Conservation (phyloP, 345 rosid species). For the Pistacia atlantica region DNA sequence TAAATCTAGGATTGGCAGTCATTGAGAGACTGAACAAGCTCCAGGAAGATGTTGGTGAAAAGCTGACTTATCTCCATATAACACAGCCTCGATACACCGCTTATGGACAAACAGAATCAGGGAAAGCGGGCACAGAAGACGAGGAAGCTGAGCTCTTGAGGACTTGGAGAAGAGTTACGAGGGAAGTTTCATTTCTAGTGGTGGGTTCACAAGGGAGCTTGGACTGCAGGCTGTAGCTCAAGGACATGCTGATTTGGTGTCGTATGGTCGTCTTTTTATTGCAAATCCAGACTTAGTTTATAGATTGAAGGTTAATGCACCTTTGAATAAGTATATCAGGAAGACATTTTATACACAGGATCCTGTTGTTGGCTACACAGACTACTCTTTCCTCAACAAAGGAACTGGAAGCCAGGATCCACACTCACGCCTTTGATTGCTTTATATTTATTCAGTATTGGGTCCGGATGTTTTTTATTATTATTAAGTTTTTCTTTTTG, state of each 20-base stretch:
- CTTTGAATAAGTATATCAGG: constrained; percentile 58
- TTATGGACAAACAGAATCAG: constrained; percentile 58
- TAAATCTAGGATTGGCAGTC: constrained; percentile 63
- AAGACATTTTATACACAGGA: constrained; percentile 75
- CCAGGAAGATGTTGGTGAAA: constrained; percentile 46
- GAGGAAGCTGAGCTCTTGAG: constrained; percentile 61
- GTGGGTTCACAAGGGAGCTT: constrained; percentile 71
- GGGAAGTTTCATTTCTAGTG: constrained; percentile 78
- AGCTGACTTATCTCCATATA: constrained; percentile 75
- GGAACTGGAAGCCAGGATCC: constrained; percentile 13
- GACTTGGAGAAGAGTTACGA: constrained; percentile 51
- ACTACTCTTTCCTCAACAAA: constrained; percentile 55
- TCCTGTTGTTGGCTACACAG: constrained; percentile 76
- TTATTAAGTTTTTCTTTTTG: no score
- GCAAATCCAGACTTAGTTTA: constrained; percentile 81
- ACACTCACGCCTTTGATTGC: constrained; percentile 33
- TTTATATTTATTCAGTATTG: no score
- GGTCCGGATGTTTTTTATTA: no score
- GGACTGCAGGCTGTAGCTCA: constrained; percentile 66
- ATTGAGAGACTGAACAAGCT: constrained; percentile 61
- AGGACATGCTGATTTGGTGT: constrained; percentile 77
- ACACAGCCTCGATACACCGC: constrained; percentile 82
- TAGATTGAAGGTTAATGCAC: constrained; percentile 57
- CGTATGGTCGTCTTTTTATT: constrained; percentile 78
- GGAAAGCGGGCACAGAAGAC: constrained; percentile 58